These are phyloP conservation scores for Cercis canadensis DNA, from an alignment of 306 rosid genomes.

Conservation along the genomic window DNA sequence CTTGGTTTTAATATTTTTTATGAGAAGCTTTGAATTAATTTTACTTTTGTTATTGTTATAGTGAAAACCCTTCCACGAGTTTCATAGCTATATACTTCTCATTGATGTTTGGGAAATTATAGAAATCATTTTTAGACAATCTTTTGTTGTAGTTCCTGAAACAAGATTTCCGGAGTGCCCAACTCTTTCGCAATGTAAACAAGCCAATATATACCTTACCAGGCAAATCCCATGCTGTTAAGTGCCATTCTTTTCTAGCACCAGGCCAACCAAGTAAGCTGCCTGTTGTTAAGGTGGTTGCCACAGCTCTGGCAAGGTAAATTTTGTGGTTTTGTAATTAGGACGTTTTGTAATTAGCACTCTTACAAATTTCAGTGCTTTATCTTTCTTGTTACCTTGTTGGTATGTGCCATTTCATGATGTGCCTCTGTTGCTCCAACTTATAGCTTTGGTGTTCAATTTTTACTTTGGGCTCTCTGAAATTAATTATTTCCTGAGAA, in stretches of 20 bases:
- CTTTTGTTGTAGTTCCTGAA: conserved; percentile 56
- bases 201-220: conserved; percentile 52
- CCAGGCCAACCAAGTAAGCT: conserved; percentile 53
- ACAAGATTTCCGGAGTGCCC: conserved; percentile 50
- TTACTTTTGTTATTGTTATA: not conserved
- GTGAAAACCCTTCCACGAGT: conserved; percentile 17
- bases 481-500: not conserved
- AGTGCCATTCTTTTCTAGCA: conserved; percentile 64
- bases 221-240: conserved; percentile 57
- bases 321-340: conserved; percentile 28
- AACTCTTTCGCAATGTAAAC: conserved; percentile 44
- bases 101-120: conserved; percentile 21
- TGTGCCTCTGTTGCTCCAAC: not conserved
- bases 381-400: not conserved
- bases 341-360: conserved; percentile 17
- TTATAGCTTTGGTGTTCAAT: too few relatives aligned
- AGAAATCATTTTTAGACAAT: conserved; percentile 30
- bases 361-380: conserved; percentile 21
- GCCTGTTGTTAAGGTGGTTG: conserved; percentile 55
- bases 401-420: not conserved
- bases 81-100: conserved; percentile 30
- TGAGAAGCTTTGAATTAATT: not conserved
- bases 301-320: conserved; percentile 67
- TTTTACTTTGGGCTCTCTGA: not conserved
- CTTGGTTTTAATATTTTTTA: not conserved